Base-by-base conservation (phyloP, 2,329 filamentous ascomycete genomes). In the Phoma sp. region DNA sequence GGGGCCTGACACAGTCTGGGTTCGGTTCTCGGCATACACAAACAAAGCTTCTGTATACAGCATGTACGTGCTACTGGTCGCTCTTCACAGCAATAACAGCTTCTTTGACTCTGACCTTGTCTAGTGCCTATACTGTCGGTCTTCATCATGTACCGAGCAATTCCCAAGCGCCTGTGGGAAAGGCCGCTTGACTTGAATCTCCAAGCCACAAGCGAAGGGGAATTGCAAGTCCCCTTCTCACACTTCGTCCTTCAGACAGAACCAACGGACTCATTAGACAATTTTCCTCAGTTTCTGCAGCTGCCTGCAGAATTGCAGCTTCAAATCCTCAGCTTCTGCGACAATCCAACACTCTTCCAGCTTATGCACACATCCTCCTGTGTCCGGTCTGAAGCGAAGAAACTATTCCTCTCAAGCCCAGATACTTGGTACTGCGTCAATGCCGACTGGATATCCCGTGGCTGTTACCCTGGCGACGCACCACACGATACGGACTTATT, bases 331-430 rank as follows among this genome's bases (percentile, higher is more conserved):
- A 11, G 37, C 17, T 61, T 54, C 15, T 63, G 55, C 32, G 32
- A 57, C 38, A 26, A 21, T 33, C 39, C 51, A 17, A 57, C 53
- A 17, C 60, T 63, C 28, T 63, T 61, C 25, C 50, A 39, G 30
- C 56, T 63, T 20, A 63, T 63, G 58, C 58, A 54, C 3, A 50
- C 53, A 2, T 63, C 58, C 12, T 42, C 21, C 7, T 17, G 33
- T 7, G 42, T 42, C 11, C 58, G 50, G 5, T 5, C 42, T 18
- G 53, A 59, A 38, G 57, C 57, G 7, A 37, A 47, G 37, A 59
- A 46, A 29, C 17, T 53, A 14, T 59, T 57, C 21, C 58, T 52
- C 50, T 57, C 47, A 11, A 33, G 38, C 42, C 29, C 54, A 33
- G 20, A 30, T 23, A 29, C 45, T 23, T 46, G 54, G 25, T 60